Conservation (phyloP, 768 basidiomycete species). For the Fistulinella prunicolor region DNA sequence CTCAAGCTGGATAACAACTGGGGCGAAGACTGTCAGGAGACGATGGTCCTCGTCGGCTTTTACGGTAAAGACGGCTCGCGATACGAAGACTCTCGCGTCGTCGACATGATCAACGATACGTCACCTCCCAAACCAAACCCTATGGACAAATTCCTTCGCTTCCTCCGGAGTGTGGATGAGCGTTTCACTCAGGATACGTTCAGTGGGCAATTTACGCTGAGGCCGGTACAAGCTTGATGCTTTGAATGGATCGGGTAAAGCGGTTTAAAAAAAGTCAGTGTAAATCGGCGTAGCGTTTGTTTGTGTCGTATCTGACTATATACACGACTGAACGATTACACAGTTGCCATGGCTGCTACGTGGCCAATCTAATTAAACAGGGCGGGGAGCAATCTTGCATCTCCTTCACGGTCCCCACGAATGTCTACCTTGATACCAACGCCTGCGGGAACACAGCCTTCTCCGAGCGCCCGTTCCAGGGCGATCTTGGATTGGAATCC, state of each 20-base stretch:
- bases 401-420: slow-evolving; percentile 43
- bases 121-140: slow-evolving; percentile 43
- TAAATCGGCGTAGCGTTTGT: slow-evolving; percentile 2
- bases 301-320: neutral
- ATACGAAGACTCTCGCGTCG: slow-evolving; percentile 46
- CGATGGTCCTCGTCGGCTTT: slow-evolving; percentile 45
- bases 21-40: slow-evolving; percentile 49
- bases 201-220: neutral
- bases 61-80: slow-evolving; percentile 58
- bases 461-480: slow-evolving; percentile 64
- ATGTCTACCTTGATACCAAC: slow-evolving; percentile 67
- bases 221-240: neutral
- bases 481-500: slow-evolving; percentile 77
- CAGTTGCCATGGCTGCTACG: neutral
- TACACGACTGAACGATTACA: neutral
- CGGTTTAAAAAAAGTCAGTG: neutral
- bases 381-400: slow-evolving; percentile 30
- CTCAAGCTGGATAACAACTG: slow-evolving; percentile 44
- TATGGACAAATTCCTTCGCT: slow-evolving; percentile 44
- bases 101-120: slow-evolving; percentile 49
- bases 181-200: slow-evolving; percentile 32
- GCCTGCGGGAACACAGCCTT: slow-evolving; percentile 75
- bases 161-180: slow-evolving; percentile 49
- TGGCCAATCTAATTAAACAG: slow-evolving; percentile 13
- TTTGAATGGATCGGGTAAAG: too few relatives aligned